These are phyloP conservation scores for Lecanoromycetidae sp. DNA, from an alignment of 2,329 filamentous ascomycete genomes.

Conservation along the genomic window DNA sequence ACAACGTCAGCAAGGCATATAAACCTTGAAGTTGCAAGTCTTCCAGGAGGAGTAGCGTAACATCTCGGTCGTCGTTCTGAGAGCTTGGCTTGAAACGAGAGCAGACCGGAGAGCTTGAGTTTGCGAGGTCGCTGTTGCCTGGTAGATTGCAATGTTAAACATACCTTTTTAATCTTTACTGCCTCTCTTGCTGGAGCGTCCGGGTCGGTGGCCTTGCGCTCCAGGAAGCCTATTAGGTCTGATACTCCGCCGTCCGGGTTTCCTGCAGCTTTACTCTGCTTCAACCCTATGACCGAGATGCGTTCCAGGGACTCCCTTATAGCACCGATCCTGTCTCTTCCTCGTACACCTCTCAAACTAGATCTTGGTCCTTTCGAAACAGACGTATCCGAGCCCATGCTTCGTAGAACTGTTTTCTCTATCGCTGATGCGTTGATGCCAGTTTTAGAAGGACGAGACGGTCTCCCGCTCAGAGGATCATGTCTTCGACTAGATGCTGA, in stretches of 20 bases:
- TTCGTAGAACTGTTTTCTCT: constrained; percentile 17
- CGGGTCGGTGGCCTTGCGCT: constrained; percentile 51
- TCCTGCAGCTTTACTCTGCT: constrained; percentile 53
- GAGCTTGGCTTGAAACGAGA: constrained; percentile 33
- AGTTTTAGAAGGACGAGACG: neutral
- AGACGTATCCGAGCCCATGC: constrained; percentile 21
- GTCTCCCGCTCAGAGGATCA: constrained; percentile 5
- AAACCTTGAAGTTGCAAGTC: constrained; percentile 32
- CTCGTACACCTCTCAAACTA: constrained; percentile 25
- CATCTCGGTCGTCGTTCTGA: constrained; percentile 32
- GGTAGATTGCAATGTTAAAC: constrained; percentile 38
- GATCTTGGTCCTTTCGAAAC: constrained; percentile 21
- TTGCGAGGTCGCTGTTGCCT: constrained; percentile 31
- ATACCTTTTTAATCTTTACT: constrained; percentile 66
- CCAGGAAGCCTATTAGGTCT: constrained; percentile 54
- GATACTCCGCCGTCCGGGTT: constrained; percentile 56
- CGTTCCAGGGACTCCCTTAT: constrained; percentile 23
- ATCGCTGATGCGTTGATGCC: constrained; percentile 14
- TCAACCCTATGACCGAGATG: constrained; percentile 47
- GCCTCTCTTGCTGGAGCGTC: constrained; percentile 38
- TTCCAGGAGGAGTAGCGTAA: constrained; percentile 28
- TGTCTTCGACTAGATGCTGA: neutral
- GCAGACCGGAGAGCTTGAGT: constrained; percentile 28
- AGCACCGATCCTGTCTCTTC: constrained; percentile 22
- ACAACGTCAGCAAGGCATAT: constrained; percentile 54